Conservation (phyloP, 768 basidiomycete species). For the Boletus reticulatus region DNA sequence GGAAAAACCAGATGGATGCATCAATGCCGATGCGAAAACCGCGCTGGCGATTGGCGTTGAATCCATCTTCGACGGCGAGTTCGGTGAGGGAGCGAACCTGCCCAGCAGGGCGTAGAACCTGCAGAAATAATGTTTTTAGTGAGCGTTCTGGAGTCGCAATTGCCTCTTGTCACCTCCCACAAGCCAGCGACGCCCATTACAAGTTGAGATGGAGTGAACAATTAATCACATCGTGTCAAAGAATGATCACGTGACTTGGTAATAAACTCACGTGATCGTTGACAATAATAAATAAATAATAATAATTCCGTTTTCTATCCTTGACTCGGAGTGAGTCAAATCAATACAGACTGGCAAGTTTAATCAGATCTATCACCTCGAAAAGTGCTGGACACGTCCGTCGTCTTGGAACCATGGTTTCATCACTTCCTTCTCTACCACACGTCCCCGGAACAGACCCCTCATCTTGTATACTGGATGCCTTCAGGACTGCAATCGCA, state of each 20-base stretch:
- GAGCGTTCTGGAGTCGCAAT: conserved; percentile 12
- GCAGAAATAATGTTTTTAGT: neutral
- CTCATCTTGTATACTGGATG: conserved; percentile 63
- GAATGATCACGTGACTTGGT: conserved; percentile 4
- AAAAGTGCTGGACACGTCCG: neutral
- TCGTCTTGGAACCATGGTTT: conserved; percentile 26
- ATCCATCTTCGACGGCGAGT: conserved; percentile 72
- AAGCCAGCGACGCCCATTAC: conserved; percentile 49
- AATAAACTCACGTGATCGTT: neutral
- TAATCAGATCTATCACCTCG: neutral
- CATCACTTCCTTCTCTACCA: conserved; percentile 39
- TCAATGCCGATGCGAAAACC: conserved; percentile 87
- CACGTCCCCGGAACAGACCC: conserved; percentile 54
- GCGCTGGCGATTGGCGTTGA: conserved; percentile 63
- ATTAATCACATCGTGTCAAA: neutral
- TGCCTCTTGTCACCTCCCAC: conserved; percentile 42
- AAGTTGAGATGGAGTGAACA: neutral
- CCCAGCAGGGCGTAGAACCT: conserved; percentile 72
- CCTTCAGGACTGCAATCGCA: conserved; percentile 81
- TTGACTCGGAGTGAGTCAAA: no score
- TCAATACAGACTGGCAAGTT: neutral
- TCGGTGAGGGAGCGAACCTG: conserved; percentile 73
- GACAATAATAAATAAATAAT: no score
- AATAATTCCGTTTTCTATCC: no score
- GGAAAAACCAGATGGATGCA: conserved; percentile 80